phyloP scores from a whole-genome alignment of 2,329 filamentous ascomycete genomes.

The Lasiodiplodia hormozganensis region DNA sequence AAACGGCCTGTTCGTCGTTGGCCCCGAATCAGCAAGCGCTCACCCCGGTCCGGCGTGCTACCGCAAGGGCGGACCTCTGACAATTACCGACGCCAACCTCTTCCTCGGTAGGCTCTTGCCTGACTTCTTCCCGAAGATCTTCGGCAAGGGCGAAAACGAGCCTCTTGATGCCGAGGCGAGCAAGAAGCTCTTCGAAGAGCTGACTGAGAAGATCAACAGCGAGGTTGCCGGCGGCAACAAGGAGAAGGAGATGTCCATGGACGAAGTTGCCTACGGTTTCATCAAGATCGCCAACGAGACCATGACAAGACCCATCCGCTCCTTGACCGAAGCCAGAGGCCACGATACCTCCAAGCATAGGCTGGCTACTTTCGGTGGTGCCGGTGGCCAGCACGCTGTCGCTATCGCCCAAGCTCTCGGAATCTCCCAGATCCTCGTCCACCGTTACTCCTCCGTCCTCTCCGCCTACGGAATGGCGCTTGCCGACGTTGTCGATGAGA shows the following conservation, averaged over 20 bases:
- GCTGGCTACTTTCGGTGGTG: constrained; percentile 91
- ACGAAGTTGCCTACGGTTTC: constrained; percentile 90
- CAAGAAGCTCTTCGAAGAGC: constrained; percentile 74
- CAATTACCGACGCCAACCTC: constrained; percentile 83
- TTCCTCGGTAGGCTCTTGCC: constrained; percentile 84
- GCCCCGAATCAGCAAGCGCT: constrained; percentile 86
- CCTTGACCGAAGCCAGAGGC: constrained; percentile 89
- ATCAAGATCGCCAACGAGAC: constrained; percentile 89
- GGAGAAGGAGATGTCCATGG: constrained; percentile 71
- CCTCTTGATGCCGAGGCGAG: constrained; percentile 79
- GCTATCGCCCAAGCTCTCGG: constrained; percentile 86
- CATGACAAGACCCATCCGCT: constrained; percentile 89
- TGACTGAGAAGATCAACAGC: constrained; percentile 78
- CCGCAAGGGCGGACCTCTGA: constrained; percentile 84
- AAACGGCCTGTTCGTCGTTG: constrained; percentile 89
- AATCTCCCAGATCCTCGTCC: constrained; percentile 83
- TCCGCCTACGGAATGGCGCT: constrained; percentile 93
- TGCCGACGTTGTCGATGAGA: constrained; percentile 90
- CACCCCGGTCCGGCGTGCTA: constrained; percentile 93
- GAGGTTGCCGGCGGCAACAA: constrained; percentile 69
- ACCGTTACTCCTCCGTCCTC: constrained; percentile 85
- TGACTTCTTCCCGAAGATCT: constrained; percentile 94
- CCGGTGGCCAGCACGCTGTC: constrained; percentile 91
- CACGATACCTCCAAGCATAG: constrained; percentile 89
- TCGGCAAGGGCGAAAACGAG: constrained; percentile 86